Evolutionary conservation across 202 grass and related monocot genomes (phyloP).

Genomic region (Saccharum hybrid): DNA sequence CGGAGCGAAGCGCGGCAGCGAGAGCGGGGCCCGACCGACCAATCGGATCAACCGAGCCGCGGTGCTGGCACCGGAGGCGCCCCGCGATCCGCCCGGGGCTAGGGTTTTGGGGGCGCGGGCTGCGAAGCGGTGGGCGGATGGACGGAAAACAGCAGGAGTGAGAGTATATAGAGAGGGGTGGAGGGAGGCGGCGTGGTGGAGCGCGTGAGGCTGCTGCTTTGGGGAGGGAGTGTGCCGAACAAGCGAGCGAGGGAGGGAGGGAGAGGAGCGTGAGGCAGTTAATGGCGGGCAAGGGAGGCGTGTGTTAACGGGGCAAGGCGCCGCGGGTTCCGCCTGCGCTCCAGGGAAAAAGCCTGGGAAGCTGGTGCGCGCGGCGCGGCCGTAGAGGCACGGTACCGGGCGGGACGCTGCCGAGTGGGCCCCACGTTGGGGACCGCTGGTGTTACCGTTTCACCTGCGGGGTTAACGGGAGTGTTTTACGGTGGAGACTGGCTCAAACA

Average conservation of each 20-base stretch:
- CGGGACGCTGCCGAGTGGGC: constrained; percentile 14
- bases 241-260: too few relatives aligned
- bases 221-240: background rate
- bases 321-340: constrained; percentile 23
- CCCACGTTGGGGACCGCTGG: background rate
- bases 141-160: background rate
- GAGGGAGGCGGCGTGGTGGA: background rate
- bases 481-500: background rate
- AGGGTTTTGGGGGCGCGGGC: constrained; percentile 34
- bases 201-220: constrained; percentile 33
- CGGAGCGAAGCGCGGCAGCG: background rate
- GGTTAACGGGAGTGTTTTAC: background rate
- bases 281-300: constrained; percentile 48
- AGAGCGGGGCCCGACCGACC: background rate
- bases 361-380: constrained; percentile 9
- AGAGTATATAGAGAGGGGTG: background rate
- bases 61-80: background rate
- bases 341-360: background rate
- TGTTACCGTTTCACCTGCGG: constrained; percentile 3
- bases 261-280: background rate
- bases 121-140: background rate
- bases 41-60: constrained; percentile 17
- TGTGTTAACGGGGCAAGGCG: constrained; percentile 7
- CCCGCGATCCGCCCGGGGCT: background rate
- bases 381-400: constrained; percentile 5